A percentile compares a stretch with the other conserved stretches of the same genome.
These are phyloP conservation scores for Apiospora sp. DNA, from an alignment of 2,329 filamentous ascomycete species.

Conservation along the genomic window DNA sequence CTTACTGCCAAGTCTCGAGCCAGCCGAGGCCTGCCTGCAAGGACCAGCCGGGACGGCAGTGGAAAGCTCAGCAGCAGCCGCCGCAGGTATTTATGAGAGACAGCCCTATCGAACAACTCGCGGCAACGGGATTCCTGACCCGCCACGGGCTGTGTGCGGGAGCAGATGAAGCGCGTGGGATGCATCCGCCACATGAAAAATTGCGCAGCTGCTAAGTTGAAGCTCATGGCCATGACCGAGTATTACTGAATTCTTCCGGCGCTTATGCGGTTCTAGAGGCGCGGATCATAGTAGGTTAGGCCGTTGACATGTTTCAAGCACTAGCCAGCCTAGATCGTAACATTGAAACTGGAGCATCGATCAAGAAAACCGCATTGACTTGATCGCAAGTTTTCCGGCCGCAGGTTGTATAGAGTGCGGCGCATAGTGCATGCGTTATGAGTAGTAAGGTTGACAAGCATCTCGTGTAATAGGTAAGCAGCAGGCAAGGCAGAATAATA, in stretches of 20 bases:
- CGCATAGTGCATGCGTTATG: not conserved
- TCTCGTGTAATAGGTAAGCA: not conserved
- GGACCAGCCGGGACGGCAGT: not conserved
- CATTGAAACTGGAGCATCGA: not conserved
- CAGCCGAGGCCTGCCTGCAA: not conserved
- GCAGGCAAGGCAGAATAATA: not conserved
- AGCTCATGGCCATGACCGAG: not conserved
- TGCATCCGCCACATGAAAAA: not conserved
- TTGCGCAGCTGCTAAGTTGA: not conserved
- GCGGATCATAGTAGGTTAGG: not conserved
- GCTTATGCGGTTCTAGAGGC: slow-evolving; percentile 1
- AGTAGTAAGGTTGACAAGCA: not conserved
- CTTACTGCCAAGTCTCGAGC: not conserved
- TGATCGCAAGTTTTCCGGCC: not conserved
- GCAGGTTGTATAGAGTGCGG: not conserved
- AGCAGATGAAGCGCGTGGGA: slow-evolving; percentile 1
- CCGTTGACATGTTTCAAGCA: not conserved
- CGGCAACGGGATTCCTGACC: not conserved
- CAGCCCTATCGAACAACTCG: not conserved
- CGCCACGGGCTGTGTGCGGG: slow-evolving; percentile 1
- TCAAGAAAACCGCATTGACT: not conserved
- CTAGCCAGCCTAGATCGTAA: not conserved
- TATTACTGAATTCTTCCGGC: not conserved
- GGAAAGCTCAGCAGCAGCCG: not conserved
- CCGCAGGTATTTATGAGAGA: not conserved